A percentile compares a stretch with the other conserved stretches of the same genome.
Evolutionary conservation across 2,329 filamentous ascomycete genomes (phyloP).

Genomic region (Fusarium xylarioides): DNA sequence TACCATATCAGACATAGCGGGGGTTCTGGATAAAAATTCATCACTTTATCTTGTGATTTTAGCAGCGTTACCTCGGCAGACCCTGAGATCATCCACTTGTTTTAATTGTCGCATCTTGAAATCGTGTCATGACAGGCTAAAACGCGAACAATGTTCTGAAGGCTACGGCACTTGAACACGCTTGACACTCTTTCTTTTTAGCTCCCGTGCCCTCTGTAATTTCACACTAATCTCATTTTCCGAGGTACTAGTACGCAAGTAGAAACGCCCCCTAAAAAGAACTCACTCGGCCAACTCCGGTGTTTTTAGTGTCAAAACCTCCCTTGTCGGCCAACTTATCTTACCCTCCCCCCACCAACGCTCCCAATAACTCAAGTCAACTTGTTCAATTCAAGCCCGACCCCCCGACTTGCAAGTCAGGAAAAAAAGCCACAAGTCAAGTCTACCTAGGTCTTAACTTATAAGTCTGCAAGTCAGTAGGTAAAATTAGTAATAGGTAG

Average conservation of each 20-base stretch:
- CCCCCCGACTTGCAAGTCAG: too few species aligned
- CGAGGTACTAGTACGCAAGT: constrained; percentile 7
- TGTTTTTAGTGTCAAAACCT: not conserved
- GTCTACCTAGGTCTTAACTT: too few species aligned
- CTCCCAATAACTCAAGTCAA: too few species aligned
- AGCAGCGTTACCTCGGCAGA: not conserved
- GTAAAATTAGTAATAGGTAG: too few species aligned
- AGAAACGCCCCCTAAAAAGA: not conserved
- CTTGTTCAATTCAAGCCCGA: too few species aligned
- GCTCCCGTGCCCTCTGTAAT: not conserved
- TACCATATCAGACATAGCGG: not conserved
- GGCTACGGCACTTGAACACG: not conserved
- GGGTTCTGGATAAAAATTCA: not conserved
- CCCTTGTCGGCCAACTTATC: constrained; percentile 35
- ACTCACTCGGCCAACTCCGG: constrained; percentile 8
- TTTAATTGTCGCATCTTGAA: not conserved
- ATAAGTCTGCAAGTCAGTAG: too few species aligned
- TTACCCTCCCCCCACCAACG: not conserved
- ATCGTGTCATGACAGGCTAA: not conserved
- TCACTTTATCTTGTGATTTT: not conserved
- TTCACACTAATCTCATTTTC: not conserved
- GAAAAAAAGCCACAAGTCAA: too few species aligned
- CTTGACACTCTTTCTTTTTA: not conserved
- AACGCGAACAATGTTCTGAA: not conserved
- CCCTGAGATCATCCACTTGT: constrained; percentile 5